phyloP scores from a whole-genome alignment of 352 stramenopile species.

The Globisporangium paddicum region DNA sequence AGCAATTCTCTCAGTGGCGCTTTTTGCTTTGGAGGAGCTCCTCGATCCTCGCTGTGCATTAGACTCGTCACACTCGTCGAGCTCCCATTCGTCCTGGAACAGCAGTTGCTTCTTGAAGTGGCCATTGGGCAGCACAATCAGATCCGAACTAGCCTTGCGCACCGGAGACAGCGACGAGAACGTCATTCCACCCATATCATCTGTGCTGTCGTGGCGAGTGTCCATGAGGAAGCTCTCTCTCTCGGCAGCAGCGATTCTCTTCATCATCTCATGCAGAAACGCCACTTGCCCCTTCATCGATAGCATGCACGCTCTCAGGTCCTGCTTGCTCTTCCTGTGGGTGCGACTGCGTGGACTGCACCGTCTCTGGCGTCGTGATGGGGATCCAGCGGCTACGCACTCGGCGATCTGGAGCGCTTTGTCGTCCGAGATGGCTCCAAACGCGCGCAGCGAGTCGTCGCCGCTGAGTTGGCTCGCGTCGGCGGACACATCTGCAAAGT shows the following conservation, averaged over 20 bases:
- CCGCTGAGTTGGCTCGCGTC: background rate
- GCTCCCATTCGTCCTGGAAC: constrained; percentile 6
- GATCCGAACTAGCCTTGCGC: constrained; percentile 4
- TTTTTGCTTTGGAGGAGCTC: background rate
- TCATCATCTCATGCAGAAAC: constrained; percentile 14
- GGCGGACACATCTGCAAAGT: constrained; percentile 3
- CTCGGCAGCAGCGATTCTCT: background rate
- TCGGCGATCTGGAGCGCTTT: constrained; percentile 1
- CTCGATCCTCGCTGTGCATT: background rate
- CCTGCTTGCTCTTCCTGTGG: constrained; percentile 1
- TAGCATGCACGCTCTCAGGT: constrained; percentile 10
- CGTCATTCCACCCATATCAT: constrained; percentile 7
- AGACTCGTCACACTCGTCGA: background rate
- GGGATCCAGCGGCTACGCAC: background rate
- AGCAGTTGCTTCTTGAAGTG: constrained; percentile 5
- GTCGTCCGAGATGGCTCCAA: background rate
- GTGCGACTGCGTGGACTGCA: constrained; percentile 1
- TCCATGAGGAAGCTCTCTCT: constrained; percentile 1
- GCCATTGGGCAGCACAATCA: constrained; percentile 1
- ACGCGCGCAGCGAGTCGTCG: background rate
- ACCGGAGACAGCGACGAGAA: constrained; percentile 17
- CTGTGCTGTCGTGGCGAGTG: background rate
- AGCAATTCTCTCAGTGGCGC: background rate
- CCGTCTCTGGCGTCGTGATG: constrained; percentile 1
- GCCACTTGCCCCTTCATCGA: constrained; percentile 18